Evolutionary conservation across 805 yeast species (phyloP).

Genomic region (Kurtzmaniella fragi): DNA sequence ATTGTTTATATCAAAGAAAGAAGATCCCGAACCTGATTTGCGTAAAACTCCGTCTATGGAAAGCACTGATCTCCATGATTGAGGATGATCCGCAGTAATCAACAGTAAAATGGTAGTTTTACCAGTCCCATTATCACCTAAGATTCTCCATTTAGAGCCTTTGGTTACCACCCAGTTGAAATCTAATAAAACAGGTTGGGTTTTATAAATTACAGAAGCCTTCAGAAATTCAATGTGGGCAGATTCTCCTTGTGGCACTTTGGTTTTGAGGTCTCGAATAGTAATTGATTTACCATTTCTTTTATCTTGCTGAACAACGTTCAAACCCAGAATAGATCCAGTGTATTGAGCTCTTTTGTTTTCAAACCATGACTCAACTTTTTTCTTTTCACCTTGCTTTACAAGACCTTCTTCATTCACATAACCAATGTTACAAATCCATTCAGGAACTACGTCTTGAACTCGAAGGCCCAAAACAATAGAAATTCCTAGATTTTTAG

Average conservation of each 20-base stretch:
- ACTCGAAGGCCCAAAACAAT: conserved; percentile 71
- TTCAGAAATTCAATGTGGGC: conserved; percentile 45
- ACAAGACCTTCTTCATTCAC: conserved; percentile 52
- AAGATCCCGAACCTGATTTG: conserved; percentile 63
- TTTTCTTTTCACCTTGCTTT: conserved; percentile 1
- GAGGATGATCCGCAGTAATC: conserved; percentile 93
- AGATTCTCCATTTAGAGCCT: conserved; percentile 84
- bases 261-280: neutral
- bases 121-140: conserved; percentile 91
- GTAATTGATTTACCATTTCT: conserved; percentile 1
- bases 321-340: conserved; percentile 2
- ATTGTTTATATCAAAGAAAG: conserved; percentile 73
- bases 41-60: conserved; percentile 62
- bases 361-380: neutral
- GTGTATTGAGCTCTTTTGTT: neutral
- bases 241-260: conserved; percentile 1
- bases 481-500: conserved; percentile 40
- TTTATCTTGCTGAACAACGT: conserved; percentile 6
- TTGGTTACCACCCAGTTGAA: conserved; percentile 60
- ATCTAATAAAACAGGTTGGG: conserved; percentile 51
- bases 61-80: conserved; percentile 79
- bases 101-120: conserved; percentile 83
- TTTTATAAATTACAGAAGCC: conserved; percentile 64
- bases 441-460: conserved; percentile 72
- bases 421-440: conserved; percentile 72